Conservation (phyloP, 306 rosid genomes). For the Lathyrus sativus region DNA sequence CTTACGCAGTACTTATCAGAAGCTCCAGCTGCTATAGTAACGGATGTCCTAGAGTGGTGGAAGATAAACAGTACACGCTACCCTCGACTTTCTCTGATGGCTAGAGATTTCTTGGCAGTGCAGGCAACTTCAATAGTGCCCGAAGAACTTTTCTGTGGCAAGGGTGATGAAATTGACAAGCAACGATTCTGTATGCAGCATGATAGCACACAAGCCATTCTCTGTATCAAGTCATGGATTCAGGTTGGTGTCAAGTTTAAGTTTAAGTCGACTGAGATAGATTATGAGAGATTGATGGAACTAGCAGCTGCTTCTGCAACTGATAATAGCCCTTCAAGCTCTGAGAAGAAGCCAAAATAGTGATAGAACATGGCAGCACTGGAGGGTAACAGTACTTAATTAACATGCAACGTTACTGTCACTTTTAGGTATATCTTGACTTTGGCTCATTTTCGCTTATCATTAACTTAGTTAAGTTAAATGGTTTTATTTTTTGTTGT, state of each 20-base stretch:
- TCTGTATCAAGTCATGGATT: conserved; percentile 88
- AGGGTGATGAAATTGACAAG: conserved; percentile 77
- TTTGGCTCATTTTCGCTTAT: conserved; percentile 19
- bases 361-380: conserved; percentile 21
- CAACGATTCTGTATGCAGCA: conserved; percentile 78
- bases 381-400: conserved; percentile 19
- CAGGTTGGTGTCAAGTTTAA: conserved; percentile 80
- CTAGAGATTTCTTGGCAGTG: conserved; percentile 88
- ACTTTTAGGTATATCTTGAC: conserved; percentile 33
- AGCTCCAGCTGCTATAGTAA: conserved; percentile 83
- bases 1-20: conserved; percentile 91
- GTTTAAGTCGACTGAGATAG: conserved; percentile 52
- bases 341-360: conserved; percentile 50
- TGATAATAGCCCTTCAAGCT: conserved; percentile 40
- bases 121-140: conserved; percentile 88
- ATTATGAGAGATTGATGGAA: conserved; percentile 54
- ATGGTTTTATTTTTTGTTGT: conserved; percentile 32
- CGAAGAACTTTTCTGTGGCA: conserved; percentile 79
- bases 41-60: conserved; percentile 98
- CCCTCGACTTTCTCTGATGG: conserved; percentile 90
- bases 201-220: conserved; percentile 69
- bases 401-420: conserved; percentile 20
- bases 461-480: conserved; percentile 37
- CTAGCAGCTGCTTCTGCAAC: conserved; percentile 43
- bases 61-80: conserved; percentile 79